A percentile compares a stretch with the other conserved stretches of the same genome.
Evolutionary conservation across 164 flowering plant species (phyloP).

Genomic region (Dillenia turbinata): DNA sequence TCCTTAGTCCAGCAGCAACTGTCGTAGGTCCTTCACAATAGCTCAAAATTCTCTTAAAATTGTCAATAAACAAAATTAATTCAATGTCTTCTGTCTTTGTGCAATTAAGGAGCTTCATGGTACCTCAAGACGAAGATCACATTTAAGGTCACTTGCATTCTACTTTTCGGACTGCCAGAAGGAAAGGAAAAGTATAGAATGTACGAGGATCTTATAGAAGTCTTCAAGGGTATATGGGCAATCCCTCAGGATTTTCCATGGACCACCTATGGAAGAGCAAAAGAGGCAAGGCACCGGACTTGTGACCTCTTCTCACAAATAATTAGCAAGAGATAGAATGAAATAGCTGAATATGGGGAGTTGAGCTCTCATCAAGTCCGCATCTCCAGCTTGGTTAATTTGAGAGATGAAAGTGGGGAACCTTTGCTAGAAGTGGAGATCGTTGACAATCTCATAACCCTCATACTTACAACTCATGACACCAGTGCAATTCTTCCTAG

Average conservation of each 20-base stretch:
- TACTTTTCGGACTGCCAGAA: constrained; percentile 23
- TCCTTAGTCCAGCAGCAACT: constrained; percentile 15
- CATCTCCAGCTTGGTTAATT: constrained; percentile 11
- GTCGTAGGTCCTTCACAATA: constrained; percentile 15
- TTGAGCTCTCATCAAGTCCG: constrained; percentile 3
- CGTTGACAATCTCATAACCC: constrained; percentile 10
- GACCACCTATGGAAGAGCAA: constrained; percentile 13
- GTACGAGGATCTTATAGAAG: constrained; percentile 15
- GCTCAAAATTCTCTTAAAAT: constrained; percentile 10
- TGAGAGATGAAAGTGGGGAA: constrained; percentile 20
- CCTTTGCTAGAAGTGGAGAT: constrained; percentile 18
- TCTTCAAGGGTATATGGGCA: constrained; percentile 16
- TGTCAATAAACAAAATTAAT: background rate
- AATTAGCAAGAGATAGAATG: constrained; percentile 4
- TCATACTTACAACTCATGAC: constrained; percentile 26
- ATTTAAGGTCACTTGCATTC: constrained; percentile 21
- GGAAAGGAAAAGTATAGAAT: constrained; percentile 17
- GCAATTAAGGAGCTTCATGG: no score
- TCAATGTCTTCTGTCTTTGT: no score
- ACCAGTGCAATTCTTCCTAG: constrained; percentile 12
- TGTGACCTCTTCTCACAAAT: constrained; percentile 10
- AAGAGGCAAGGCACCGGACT: constrained; percentile 16
- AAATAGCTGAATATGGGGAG: constrained; percentile 7
- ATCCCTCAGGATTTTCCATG: constrained; percentile 26
- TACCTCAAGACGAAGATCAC: constrained; percentile 19